phyloP scores from a whole-genome alignment of 352 stramenopile genomes.

The Blastocystis sp. region DNA sequence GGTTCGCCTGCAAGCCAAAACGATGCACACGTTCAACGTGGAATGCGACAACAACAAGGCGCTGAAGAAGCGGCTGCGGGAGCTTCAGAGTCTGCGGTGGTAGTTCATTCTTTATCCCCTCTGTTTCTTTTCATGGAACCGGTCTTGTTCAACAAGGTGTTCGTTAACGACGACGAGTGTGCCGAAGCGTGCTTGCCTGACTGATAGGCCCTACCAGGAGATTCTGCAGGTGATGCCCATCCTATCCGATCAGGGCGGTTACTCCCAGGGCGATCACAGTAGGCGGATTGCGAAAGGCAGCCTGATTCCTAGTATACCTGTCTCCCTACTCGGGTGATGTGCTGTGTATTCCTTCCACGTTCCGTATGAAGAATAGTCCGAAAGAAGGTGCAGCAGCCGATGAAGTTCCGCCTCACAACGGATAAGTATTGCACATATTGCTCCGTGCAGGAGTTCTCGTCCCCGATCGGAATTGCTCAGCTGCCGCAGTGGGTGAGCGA shows the following conservation, averaged over 20 bases:
- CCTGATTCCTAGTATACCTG: constrained; percentile 26
- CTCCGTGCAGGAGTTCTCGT: constrained; percentile 37
- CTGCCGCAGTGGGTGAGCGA: constrained; percentile 43
- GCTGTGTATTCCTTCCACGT: background rate
- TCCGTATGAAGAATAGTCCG: constrained; percentile 2
- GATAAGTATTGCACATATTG: constrained; percentile 60
- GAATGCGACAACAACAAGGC: constrained; percentile 58
- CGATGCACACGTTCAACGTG: constrained; percentile 41
- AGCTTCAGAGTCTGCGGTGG: constrained; percentile 35
- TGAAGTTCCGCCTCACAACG: constrained; percentile 49
- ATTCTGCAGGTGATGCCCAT: constrained; percentile 54
- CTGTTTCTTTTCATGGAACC: constrained; percentile 59
- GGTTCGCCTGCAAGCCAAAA: constrained; percentile 33
- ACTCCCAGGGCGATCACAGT: constrained; percentile 50
- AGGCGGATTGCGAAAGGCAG: too few relatives aligned
- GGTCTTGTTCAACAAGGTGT: constrained; percentile 45
- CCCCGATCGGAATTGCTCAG: background rate
- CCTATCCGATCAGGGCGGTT: background rate
- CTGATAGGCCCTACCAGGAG: constrained; percentile 53
- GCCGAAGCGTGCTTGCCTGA: background rate
- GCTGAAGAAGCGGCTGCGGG: constrained; percentile 49
- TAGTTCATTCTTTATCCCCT: background rate
- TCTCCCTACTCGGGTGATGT: constrained; percentile 47
- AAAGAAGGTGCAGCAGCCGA: constrained; percentile 43
- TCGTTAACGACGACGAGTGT: constrained; percentile 37